Evolutionary conservation across 2,329 filamentous ascomycete species (phyloP).

Genomic region (Penicillium sp.): DNA sequence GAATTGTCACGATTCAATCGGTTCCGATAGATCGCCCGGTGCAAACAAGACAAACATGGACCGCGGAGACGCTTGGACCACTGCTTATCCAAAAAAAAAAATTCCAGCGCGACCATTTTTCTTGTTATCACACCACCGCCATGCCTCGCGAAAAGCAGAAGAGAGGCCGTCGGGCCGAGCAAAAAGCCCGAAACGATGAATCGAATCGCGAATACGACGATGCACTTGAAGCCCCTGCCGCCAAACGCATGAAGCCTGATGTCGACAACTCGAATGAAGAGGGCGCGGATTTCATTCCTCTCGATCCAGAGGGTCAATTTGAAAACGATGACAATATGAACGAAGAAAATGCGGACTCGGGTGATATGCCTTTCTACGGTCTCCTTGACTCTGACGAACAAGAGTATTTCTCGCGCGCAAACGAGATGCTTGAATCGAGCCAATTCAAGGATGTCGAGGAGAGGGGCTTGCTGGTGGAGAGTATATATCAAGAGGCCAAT

Average conservation of each 20-base stretch:
- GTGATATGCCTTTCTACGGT: conserved; percentile 77
- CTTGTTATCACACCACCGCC: conserved; percentile 7
- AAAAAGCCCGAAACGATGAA: conserved; percentile 37
- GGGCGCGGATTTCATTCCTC: conserved; percentile 36
- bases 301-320: conserved; percentile 22
- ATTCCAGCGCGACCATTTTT: conserved; percentile 15
- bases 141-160: conserved; percentile 48
- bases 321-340: conserved; percentile 20
- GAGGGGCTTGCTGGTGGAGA: conserved; percentile 64
- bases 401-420: conserved; percentile 87
- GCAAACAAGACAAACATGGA: conserved; percentile 33
- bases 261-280: conserved; percentile 19
- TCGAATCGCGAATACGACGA: conserved; percentile 37
- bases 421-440: conserved; percentile 84
- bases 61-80: conserved; percentile 32
- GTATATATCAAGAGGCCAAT: conserved; percentile 76
- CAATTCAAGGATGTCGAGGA: conserved; percentile 75
- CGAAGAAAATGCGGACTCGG: conserved; percentile 23
- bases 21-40: no score
- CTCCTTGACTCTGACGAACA: conserved; percentile 89
- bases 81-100: conserved; percentile 36
- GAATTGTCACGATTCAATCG: no score
- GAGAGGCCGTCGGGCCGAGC: conserved; percentile 42
- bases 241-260: conserved; percentile 38
- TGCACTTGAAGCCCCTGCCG: conserved; percentile 25